Base-by-base conservation (phyloP, 1,139 yeast genomes). In the Diutina mesorugosa region DNA sequence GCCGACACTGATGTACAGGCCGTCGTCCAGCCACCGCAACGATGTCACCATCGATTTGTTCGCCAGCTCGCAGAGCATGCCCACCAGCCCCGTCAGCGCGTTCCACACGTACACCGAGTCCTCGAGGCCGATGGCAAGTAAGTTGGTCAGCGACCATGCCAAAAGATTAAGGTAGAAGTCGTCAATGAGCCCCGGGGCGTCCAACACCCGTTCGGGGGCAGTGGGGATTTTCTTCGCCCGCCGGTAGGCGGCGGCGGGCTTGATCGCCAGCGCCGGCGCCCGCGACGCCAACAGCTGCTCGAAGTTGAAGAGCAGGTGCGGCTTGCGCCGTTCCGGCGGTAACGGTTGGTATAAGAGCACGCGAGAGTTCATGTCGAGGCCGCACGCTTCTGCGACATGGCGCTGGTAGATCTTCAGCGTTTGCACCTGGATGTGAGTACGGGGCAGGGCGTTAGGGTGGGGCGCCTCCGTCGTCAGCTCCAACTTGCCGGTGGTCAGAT, bases 331-430 rank as follows among this genome's bases (percentile, higher is more conserved):
- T 63, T 83, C 89, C 1, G 98, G 98, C 10, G 97, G 93, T 50
- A 80, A 74, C 21, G 96, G 96, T 69, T 89, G 89, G 69, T 87
- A 93, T 64, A 90, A 91, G 59, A 93, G 73, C 51, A 93, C 89
- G 60, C 97, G 77, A 58, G 90, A 87, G 62, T 90, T 87, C 67
- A 90, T 81, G 58, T 88, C 87, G 57, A 91, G 76, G 0, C 98
- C 98, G 68, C 97, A 90, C 0, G 97, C 97, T 67, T 88, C 89
- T 0, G 98, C 98, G 9, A 91, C 96, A 55, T 90, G 86, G 63
- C 85, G 83, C 68, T 87, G 88, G 67, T 90, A 90, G 4, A 85
- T 83, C 61, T 81, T 77, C 47, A 84, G 78, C 1, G 88, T 83
- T 66, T 85, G 90, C 1, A 87, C 86, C 64, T 81, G 81, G 51